phyloP scores from a whole-genome alignment of 257 asterid species.

The Striga asiatica region DNA sequence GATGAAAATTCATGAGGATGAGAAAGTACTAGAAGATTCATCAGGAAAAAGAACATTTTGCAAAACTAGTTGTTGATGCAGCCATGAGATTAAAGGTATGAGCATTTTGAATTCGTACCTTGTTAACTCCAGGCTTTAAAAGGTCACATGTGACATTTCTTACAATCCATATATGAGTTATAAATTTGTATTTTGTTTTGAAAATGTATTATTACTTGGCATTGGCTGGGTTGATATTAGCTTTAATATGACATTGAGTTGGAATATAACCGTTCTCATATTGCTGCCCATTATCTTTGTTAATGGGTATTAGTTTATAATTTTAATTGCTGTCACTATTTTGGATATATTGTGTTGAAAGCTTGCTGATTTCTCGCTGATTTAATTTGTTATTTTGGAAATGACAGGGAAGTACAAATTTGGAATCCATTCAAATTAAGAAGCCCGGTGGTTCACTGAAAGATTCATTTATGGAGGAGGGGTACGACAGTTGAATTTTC shows the following conservation, averaged over 20 bases:
- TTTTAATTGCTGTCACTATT: not conserved
- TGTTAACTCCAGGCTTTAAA: not conserved
- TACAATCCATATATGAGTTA: not conserved
- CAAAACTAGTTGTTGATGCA: conserved; percentile 81
- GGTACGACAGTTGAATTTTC: conserved; percentile 31
- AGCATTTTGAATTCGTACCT: not conserved
- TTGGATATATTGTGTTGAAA: not conserved
- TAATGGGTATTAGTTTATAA: not conserved
- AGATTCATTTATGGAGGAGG: conserved; percentile 87
- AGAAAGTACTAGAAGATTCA: not conserved
- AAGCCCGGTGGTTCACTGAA: conserved; percentile 83
- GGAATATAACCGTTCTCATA: no score
- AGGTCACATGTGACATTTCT: not conserved
- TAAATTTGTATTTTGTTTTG: not conserved
- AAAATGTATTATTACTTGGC: no score
- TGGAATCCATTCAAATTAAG: conserved; percentile 87
- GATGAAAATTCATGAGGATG: not conserved
- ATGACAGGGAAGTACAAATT: conserved; percentile 88
- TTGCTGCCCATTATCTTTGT: not conserved
- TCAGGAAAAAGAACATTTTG: conserved; percentile 88
- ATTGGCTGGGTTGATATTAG: no score
- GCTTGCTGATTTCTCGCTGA: not conserved
- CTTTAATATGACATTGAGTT: no score
- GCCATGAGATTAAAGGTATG: conserved; percentile 80
- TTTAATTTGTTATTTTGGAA: not conserved